These are phyloP conservation scores for Dictyostelium intermedium DNA, from an alignment of 78 protist genomes.

Conservation along the genomic window DNA sequence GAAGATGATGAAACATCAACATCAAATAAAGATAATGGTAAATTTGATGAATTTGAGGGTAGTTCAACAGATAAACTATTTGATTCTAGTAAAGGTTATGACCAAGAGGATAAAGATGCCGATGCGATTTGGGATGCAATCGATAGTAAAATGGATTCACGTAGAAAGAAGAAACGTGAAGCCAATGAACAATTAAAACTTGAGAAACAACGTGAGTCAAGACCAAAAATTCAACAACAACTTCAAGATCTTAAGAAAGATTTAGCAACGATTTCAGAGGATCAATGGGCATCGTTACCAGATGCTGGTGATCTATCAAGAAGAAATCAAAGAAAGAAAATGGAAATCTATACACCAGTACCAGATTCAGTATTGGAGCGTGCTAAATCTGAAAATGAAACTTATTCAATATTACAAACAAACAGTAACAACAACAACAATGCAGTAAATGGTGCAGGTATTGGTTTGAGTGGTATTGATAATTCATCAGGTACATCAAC, in stretches of 20 bases:
- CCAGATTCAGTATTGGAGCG: conserved; percentile 80
- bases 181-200: not conserved
- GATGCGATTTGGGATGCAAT: conserved; percentile 86
- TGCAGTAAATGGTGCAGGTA: not conserved
- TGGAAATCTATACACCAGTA: conserved; percentile 70
- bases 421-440: not conserved
- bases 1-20: conserved; percentile 85
- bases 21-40: conserved; percentile 80
- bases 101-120: conserved; percentile 92
- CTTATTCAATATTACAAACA: not conserved
- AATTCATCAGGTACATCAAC: conserved; percentile 35
- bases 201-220: conserved; percentile 27
- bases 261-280: conserved; percentile 45
- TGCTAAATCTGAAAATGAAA: conserved; percentile 71
- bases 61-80: conserved; percentile 80
- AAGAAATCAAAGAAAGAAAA: not conserved
- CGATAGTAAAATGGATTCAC: conserved; percentile 84
- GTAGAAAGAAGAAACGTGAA: conserved; percentile 81
- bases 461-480: not conserved
- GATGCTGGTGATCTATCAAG: conserved; percentile 65
- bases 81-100: conserved; percentile 78
- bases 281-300: conserved; percentile 84
- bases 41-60: conserved; percentile 93
- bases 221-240: conserved; percentile 90
- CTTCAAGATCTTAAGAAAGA: conserved; percentile 89